Evolutionary conservation across 2,329 filamentous ascomycete species (phyloP), one percentile per base, ranked within the genome.

Genomic region (Hirsutella thompsonii): DNA sequence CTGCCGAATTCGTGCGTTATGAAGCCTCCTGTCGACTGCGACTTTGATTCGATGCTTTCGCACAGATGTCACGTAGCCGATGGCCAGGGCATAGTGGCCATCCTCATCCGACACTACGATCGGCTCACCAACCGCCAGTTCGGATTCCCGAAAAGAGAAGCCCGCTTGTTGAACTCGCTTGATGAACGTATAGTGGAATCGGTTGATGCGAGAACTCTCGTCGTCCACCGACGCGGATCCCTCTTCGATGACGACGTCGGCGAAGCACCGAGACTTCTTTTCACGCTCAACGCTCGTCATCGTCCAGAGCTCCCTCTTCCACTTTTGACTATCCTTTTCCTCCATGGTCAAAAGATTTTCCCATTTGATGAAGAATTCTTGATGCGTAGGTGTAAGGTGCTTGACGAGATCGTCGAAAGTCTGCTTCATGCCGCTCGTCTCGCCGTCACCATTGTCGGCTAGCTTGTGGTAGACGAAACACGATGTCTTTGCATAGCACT

Each of bases 391-490:
- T 5, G 76, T 84, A n/a, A 94, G 69, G 54, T 93, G 83, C 44
- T 73, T 72, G 39, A 94, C 81, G 5, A 87, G 67, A 46, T 92
- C 83, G 39, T 86, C 77, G 54, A 95, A 98, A 50, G 84, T 83
- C 23, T 81, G 76, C 36, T 81, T 77, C 58, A 94, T 76, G 16
- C 83, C 87, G 47, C 90, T 90, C 0, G 79, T 79, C 48, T 92
- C 83, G 5, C 81, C 83, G 43, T 83, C 74, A 3, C 92, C 92
- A 52, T 83, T 73, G 52, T 98, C 92, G 1, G 84, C 78, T 3
- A 98, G 72, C 52, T 87, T 90, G 59, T 98, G 88, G 55, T 95
- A 98, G 19, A 89, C 79, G 55, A 96, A 94, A 59, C 92, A 98
- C 1, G 88, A 69, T 4, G 82, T 78, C 59, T 94, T 90, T 1